Percentiles rank a stretch among this genome's conserved stretches.
These are phyloP conservation scores for Cyphellophora attinorum DNA, from an alignment of 2,329 filamentous ascomycete species.

Conservation along the genomic window DNA sequence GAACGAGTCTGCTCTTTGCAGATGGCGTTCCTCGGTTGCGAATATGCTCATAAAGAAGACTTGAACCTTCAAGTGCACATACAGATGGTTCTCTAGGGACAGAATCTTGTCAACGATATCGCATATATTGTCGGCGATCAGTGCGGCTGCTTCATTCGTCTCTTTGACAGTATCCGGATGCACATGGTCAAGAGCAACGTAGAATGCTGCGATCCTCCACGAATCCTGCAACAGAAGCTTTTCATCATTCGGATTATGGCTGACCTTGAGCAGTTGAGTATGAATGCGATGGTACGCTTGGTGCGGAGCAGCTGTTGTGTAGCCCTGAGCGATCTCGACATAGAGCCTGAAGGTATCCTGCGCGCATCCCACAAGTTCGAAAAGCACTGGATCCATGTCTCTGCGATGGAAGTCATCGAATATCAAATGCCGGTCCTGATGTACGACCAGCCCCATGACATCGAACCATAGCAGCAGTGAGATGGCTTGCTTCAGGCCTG, in stretches of 20 bases:
- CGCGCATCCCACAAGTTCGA: conserved; percentile 4
- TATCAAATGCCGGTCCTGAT: conserved; percentile 3
- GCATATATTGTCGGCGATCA: conserved; percentile 2
- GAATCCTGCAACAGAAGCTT: conserved; percentile 1
- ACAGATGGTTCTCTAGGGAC: background rate
- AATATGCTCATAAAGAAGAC: conserved; percentile 3
- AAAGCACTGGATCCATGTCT: conserved; percentile 3
- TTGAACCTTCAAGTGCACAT: conserved; percentile 1
- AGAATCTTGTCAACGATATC: conserved; percentile 2
- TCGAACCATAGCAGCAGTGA: conserved; percentile 2
- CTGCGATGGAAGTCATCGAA: conserved; percentile 5
- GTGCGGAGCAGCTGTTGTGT: conserved; percentile 1
- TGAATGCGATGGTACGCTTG: background rate
- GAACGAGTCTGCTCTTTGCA: background rate
- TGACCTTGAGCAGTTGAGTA: conserved; percentile 1
- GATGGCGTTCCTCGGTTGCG: conserved; percentile 1
- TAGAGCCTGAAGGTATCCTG: conserved; percentile 4
- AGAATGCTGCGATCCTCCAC: conserved; percentile 2
- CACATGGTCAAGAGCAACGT: conserved; percentile 2
- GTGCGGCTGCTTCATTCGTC: conserved; percentile 1
- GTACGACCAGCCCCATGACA: conserved; percentile 3
- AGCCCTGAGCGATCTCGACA: conserved; percentile 4
- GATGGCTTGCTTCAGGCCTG: conserved; percentile 2
- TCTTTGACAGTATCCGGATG: background rate
- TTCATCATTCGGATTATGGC: background rate